Conservation (phyloP, 495 filamentous ascomycete species). For the Penicillium salamii region DNA sequence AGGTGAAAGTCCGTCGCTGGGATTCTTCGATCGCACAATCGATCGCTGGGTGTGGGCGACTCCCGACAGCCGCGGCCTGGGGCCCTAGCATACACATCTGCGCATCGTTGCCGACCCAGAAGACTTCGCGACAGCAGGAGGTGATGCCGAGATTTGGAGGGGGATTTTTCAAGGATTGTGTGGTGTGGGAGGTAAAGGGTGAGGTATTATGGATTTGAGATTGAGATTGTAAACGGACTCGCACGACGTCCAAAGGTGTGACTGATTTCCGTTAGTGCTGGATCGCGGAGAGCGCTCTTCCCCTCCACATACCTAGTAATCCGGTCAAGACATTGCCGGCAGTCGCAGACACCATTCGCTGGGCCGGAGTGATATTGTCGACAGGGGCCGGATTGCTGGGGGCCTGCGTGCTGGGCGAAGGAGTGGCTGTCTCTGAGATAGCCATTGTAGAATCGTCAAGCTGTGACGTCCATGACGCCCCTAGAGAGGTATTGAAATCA, state of each 20-base stretch:
- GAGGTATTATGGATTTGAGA: conserved; percentile 39
- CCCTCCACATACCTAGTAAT: conserved; percentile 65
- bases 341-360: conserved; percentile 94
- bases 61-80: conserved; percentile 33
- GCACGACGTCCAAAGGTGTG: conserved; percentile 94
- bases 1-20: conserved; percentile 78
- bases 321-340: conserved; percentile 87
- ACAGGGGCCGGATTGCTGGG: conserved; percentile 5
- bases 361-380: conserved; percentile 66
- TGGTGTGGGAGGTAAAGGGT: conserved; percentile 45
- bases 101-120: conserved; percentile 86
- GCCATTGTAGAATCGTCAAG: conserved; percentile 37
- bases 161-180: conserved; percentile 59
- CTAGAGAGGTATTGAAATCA: conserved; percentile 11
- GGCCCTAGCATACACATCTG: conserved; percentile 72
- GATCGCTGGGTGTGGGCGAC: conserved; percentile 30
- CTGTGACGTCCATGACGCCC: conserved; percentile 36
- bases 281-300: neutral
- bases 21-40: conserved; percentile 88
- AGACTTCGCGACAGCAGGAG: conserved; percentile 93
- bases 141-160: conserved; percentile 85
- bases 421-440: conserved; percentile 27
- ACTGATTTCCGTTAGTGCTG: conserved; percentile 53
- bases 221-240: conserved; percentile 91
- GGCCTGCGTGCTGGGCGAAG: conserved; percentile 15